Evolutionary conservation across 352 stramenopile species (phyloP).

Genomic region (Globisporangium echinulatum): DNA sequence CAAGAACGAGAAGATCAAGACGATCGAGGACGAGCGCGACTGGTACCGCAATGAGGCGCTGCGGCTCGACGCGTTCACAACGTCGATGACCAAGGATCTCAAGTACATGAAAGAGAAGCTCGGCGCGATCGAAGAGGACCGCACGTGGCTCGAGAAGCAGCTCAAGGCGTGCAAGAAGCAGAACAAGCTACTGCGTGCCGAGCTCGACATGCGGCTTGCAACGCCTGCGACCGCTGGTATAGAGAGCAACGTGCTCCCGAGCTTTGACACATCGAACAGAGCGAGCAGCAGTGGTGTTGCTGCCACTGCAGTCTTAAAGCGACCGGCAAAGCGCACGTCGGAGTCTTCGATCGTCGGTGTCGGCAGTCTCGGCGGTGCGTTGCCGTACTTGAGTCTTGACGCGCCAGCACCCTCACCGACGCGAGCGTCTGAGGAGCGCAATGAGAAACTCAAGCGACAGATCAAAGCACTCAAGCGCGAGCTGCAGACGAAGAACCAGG

Average conservation of each 20-base stretch:
- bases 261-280: constrained; percentile 30
- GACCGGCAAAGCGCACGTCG: constrained; percentile 12
- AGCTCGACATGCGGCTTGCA: constrained; percentile 59
- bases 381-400: constrained; percentile 35
- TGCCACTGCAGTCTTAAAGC: constrained; percentile 6
- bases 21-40: constrained; percentile 91
- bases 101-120: constrained; percentile 92
- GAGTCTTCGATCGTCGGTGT: not conserved
- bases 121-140: constrained; percentile 86
- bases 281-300: not conserved
- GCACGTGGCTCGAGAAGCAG: constrained; percentile 90
- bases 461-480: constrained; percentile 62
- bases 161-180: constrained; percentile 93
- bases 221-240: not conserved
- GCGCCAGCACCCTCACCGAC: constrained; percentile 8
- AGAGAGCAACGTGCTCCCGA: constrained; percentile 24
- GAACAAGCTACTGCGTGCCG: constrained; percentile 87
- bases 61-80: constrained; percentile 87
- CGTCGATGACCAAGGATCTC: constrained; percentile 89
- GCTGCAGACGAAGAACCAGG: constrained; percentile 55
- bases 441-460: constrained; percentile 68
- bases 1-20: constrained; percentile 89
- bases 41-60: constrained; percentile 91
- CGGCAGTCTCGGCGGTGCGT: constrained; percentile 1
- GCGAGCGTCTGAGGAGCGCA: constrained; percentile 38